Percentiles rank a stretch among this genome's conserved stretches.
phyloP scores from a whole-genome alignment of 257 asterid species.

The Eustoma russellianum region DNA sequence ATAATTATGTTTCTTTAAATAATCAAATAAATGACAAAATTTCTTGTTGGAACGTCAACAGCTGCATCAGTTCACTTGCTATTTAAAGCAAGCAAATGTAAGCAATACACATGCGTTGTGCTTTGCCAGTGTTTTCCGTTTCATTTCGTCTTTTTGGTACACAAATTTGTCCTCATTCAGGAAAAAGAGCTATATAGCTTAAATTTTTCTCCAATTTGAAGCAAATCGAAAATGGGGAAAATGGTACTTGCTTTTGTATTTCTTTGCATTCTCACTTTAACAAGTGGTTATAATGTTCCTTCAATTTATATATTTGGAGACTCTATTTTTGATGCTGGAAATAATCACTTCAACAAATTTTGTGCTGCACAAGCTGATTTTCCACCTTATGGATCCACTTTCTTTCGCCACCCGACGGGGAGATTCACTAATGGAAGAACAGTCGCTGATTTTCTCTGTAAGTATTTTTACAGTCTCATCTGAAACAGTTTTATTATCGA shows the following conservation, averaged over 20 bases:
- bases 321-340: slow-evolving; percentile 72
- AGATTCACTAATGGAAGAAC: slow-evolving; percentile 77
- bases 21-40: slow-evolving; percentile 16
- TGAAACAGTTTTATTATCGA: too few species aligned
- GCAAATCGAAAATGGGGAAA: slow-evolving; percentile 22
- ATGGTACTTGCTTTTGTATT: slow-evolving; percentile 5
- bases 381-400: slow-evolving; percentile 65
- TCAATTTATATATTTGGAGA: slow-evolving; percentile 65
- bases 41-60: slow-evolving; percentile 11
- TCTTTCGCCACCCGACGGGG: slow-evolving; percentile 71
- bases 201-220: background rate
- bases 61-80: slow-evolving; percentile 5
- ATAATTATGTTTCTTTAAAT: background rate
- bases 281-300: slow-evolving; percentile 23
- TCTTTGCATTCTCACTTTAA: slow-evolving; percentile 10
- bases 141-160: slow-evolving; percentile 17
- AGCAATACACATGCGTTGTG: slow-evolving; percentile 29
- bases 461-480: background rate
- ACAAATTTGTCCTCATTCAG: background rate
- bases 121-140: slow-evolving; percentile 33
- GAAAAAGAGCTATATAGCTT: background rate
- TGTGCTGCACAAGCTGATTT: slow-evolving; percentile 73
- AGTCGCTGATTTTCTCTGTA: slow-evolving; percentile 60
- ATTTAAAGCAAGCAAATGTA: slow-evolving; percentile 3
- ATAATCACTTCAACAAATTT: slow-evolving; percentile 46